Evolutionary conservation across 768 basidiomycete species (phyloP).

Genomic region (Candolleomyces efflorescens): DNA sequence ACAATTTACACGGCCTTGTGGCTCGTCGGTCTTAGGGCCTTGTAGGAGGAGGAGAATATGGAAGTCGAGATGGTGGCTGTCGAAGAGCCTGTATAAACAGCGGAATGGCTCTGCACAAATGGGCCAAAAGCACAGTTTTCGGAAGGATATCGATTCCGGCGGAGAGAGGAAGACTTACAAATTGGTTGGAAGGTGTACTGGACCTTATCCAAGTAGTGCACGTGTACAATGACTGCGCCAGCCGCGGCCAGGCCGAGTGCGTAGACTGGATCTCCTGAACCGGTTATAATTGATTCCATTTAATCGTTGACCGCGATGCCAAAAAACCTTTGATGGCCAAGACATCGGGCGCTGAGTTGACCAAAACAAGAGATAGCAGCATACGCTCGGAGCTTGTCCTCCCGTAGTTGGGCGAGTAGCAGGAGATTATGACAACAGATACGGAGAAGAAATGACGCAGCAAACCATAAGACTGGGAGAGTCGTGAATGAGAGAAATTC

Average conservation of each 20-base stretch:
- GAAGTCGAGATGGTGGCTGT: slow-evolving; percentile 91
- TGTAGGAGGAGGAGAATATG: slow-evolving; percentile 98
- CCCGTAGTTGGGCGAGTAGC: slow-evolving; percentile 79
- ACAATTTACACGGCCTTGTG: slow-evolving; percentile 84
- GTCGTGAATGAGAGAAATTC: slow-evolving; percentile 87
- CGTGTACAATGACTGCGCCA: slow-evolving; percentile 84
- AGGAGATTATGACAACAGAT: slow-evolving; percentile 82
- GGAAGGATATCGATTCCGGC: not conserved
- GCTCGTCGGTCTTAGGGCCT: slow-evolving; percentile 89
- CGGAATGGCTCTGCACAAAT: slow-evolving; percentile 74
- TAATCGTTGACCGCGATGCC: slow-evolving; percentile 92
- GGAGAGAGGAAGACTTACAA: slow-evolving; percentile 56
- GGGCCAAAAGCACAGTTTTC: not conserved
- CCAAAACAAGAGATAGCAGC: slow-evolving; percentile 95
- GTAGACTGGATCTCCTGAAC: slow-evolving; percentile 93
- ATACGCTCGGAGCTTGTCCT: slow-evolving; percentile 84
- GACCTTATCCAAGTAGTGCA: slow-evolving; percentile 98
- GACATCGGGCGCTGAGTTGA: slow-evolving; percentile 93
- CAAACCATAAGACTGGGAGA: slow-evolving; percentile 89
- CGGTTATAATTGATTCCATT: slow-evolving; percentile 95
- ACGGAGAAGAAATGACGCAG: slow-evolving; percentile 78
- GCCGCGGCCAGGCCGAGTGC: slow-evolving; percentile 82
- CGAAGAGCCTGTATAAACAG: slow-evolving; percentile 96
- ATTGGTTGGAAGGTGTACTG: slow-evolving; percentile 94
- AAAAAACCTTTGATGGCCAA: slow-evolving; percentile 99